Conservation (phyloP, 1,284 basidiomycete genomes). For the Pascua guehoae region DNA sequence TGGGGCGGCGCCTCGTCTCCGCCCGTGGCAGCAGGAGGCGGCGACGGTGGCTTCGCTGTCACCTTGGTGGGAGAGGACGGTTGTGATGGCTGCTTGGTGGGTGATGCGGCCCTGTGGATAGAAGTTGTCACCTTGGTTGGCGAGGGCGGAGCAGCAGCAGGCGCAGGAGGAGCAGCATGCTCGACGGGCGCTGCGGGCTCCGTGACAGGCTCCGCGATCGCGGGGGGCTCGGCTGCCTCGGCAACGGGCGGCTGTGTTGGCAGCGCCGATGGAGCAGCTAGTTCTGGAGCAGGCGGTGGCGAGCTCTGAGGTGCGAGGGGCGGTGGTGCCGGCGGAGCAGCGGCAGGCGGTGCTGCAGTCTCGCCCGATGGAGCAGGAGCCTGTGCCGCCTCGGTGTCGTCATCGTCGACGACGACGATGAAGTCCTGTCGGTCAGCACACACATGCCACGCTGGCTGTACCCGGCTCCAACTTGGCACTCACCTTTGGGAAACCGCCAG, state of each 20-base stretch:
- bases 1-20: slow-evolving; percentile 24
- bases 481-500: slow-evolving; percentile 48
- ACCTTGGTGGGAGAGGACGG: neutral
- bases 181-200: slow-evolving; percentile 38
- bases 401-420: slow-evolving; percentile 30
- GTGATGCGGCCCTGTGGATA: too few species aligned
- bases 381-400: slow-evolving; percentile 6
- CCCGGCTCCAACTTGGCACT: neutral
- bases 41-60: neutral
- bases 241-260: neutral
- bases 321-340: slow-evolving; percentile 24
- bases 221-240: slow-evolving; percentile 13
- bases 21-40: neutral
- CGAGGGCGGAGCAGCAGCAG: slow-evolving; percentile 5
- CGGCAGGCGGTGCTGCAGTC: slow-evolving; percentile 5
- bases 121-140: too few species aligned
- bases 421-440: slow-evolving; percentile 37
- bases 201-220: slow-evolving; percentile 7
- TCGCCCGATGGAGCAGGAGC: slow-evolving; percentile 18
- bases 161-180: slow-evolving; percentile 49
- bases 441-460: neutral
- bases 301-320: neutral
- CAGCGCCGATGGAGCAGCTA: neutral
- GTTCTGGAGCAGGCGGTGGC: neutral
- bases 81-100: too few species aligned